A percentile compares a stretch with the other conserved stretches of the same genome.
Evolutionary conservation across 805 yeast genomes (phyloP).

Genomic region (Candida qinlingensis): DNA sequence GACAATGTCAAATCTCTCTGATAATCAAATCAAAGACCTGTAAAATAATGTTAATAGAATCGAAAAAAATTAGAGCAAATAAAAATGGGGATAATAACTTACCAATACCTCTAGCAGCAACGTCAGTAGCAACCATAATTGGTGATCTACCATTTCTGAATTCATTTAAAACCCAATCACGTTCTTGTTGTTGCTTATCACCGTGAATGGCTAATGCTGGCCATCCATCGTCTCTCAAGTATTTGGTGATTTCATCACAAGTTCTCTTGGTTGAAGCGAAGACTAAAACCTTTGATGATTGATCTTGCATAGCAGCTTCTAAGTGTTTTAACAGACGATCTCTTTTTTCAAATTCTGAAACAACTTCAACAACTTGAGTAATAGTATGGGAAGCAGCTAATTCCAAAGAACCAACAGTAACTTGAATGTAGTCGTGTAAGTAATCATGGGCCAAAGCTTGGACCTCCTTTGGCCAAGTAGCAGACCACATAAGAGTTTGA

Average conservation of each 20-base stretch:
- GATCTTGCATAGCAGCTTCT: conserved; percentile 68
- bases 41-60: conserved; percentile 16
- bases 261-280: conserved; percentile 97
- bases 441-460: conserved; percentile 90
- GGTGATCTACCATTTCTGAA: conserved; percentile 91
- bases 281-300: conserved; percentile 72
- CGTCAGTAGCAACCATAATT: conserved; percentile 98
- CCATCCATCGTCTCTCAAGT: conserved; percentile 95
- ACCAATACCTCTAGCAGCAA: conserved; percentile 99
- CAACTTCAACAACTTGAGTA: conserved; percentile 88
- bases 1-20: background rate
- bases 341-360: conserved; percentile 89
- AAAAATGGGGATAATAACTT: conserved; percentile 40
- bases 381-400: conserved; percentile 95
- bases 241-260: conserved; percentile 91
- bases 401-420: conserved; percentile 92
- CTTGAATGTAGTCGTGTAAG: conserved; percentile 90
- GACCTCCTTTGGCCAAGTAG: conserved; percentile 99
- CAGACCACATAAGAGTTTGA: conserved; percentile 99
- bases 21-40: conserved; percentile 18
- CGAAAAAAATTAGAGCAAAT: conserved; percentile 1
- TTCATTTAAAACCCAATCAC: conserved; percentile 97
- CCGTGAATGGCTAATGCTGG: conserved; percentile 99
- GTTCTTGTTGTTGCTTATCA: conserved; percentile 95
- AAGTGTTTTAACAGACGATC: conserved; percentile 82